Percentiles rank a stretch among this genome's conserved stretches.
These are phyloP conservation scores for Aspergillus pseudonomiae DNA, from an alignment of 2,329 filamentous ascomycete genomes.

Conservation along the genomic window DNA sequence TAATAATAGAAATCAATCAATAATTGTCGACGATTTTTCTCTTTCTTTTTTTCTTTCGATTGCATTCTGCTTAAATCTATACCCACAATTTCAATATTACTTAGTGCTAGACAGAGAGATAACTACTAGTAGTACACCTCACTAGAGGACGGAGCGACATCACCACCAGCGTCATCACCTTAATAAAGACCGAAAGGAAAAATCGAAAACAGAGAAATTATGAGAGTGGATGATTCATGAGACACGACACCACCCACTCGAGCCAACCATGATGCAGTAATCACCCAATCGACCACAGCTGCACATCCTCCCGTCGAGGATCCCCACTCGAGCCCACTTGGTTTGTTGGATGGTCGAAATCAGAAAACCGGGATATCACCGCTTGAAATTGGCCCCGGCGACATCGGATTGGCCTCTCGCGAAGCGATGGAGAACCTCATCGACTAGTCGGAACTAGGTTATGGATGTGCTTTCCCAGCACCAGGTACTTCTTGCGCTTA, in stretches of 20 bases:
- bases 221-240: slow-evolving; percentile 15
- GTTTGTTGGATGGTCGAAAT: slow-evolving; percentile 19
- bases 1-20: slow-evolving; percentile 8
- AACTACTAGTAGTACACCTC: background rate
- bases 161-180: background rate
- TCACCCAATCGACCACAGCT: slow-evolving; percentile 16
- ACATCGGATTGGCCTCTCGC: slow-evolving; percentile 8
- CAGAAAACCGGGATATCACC: slow-evolving; percentile 17
- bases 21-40: background rate
- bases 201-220: background rate
- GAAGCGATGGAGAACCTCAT: slow-evolving; percentile 1
- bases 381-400: slow-evolving; percentile 17
- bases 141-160: background rate
- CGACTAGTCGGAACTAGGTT: background rate
- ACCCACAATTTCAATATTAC: background rate
- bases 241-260: slow-evolving; percentile 23
- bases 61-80: background rate
- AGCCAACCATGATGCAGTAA: slow-evolving; percentile 22
- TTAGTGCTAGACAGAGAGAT: background rate
- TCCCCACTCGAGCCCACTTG: slow-evolving; percentile 21
- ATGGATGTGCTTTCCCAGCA: background rate
- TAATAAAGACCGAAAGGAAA: background rate
- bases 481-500: background rate
- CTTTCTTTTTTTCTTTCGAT: background rate
- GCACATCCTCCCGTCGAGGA: slow-evolving; percentile 23